phyloP scores from a whole-genome alignment of 805 yeast species.

The Priceomyces castillae region DNA sequence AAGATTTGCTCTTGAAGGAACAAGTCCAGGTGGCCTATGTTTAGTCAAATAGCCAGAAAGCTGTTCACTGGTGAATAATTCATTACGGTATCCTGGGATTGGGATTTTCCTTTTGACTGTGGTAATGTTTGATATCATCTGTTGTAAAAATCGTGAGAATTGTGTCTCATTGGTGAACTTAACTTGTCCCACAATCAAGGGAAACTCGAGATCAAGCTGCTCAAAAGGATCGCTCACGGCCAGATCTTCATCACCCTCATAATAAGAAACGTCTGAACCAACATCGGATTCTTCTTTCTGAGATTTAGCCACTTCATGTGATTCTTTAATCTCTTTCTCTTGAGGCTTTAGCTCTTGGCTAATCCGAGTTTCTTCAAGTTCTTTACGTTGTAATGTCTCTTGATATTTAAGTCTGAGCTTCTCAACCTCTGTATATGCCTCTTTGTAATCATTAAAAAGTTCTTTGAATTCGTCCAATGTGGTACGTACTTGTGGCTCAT shows the following conservation, averaged over 20 bases:
- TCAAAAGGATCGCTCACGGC: slow-evolving; percentile 5
- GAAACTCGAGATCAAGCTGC: slow-evolving; percentile 22
- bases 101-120: slow-evolving; percentile 32
- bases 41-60: slow-evolving; percentile 27
- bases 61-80: slow-evolving; percentile 39
- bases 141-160: slow-evolving; percentile 21
- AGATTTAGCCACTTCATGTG: not conserved
- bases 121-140: slow-evolving; percentile 22
- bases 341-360: not conserved
- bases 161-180: slow-evolving; percentile 15
- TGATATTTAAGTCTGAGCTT: slow-evolving; percentile 26
- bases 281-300: not conserved
- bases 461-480: slow-evolving; percentile 22
- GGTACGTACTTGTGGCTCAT: slow-evolving; percentile 33
- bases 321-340: not conserved
- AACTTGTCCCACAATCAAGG: slow-evolving; percentile 30
- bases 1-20: slow-evolving; percentile 34
- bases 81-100: slow-evolving; percentile 39
- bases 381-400: slow-evolving; percentile 31
- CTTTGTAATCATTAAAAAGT: slow-evolving; percentile 24
- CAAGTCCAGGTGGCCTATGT: slow-evolving; percentile 29
- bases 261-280: slow-evolving; percentile 1
- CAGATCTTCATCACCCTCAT: slow-evolving; percentile 2
- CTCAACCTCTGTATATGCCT: slow-evolving; percentile 24
- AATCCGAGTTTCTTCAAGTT: slow-evolving; percentile 20